A percentile compares a stretch with the other conserved stretches of the same genome.
Evolutionary conservation across 768 basidiomycete species (phyloP).

Genomic region (Boletus rex-veris): DNA sequence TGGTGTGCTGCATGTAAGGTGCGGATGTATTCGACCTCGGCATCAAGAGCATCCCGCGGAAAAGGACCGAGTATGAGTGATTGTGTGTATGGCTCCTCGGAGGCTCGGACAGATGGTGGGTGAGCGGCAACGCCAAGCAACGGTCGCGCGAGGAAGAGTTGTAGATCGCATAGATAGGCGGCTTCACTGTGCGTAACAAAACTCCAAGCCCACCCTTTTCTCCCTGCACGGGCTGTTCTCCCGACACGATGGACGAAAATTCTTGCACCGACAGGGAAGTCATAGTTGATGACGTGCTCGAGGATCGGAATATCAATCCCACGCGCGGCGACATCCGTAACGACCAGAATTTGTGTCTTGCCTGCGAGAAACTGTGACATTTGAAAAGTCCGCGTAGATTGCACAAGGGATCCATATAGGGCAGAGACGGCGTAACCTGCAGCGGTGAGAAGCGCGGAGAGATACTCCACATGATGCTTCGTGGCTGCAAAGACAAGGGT

Average conservation of each 20-base stretch:
- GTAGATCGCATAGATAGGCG: constrained; percentile 88
- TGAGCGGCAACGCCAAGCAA: constrained; percentile 44
- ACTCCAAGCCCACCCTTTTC: constrained; percentile 96
- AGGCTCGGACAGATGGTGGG: constrained; percentile 35
- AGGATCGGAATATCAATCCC: constrained; percentile 97
- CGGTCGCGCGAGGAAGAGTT: constrained; percentile 85
- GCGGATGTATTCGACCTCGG: constrained; percentile 77
- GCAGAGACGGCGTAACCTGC: constrained; percentile 89
- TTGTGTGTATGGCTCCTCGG: constrained; percentile 65
- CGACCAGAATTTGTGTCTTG: constrained; percentile 79
- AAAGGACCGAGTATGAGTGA: constrained; percentile 79
- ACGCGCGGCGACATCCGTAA: constrained; percentile 97
- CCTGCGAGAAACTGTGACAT: constrained; percentile 89
- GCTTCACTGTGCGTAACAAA: constrained; percentile 84
- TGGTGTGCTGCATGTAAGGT: constrained; percentile 62
- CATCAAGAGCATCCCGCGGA: constrained; percentile 73
- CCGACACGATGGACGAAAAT: constrained; percentile 97
- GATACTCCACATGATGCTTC: constrained; percentile 98
- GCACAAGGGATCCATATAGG: constrained; percentile 95
- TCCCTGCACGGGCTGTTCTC: constrained; percentile 91
- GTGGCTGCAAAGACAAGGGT: constrained; percentile 94
- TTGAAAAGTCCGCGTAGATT: constrained; percentile 81
- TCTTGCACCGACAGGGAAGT: constrained; percentile 91
- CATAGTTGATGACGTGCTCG: constrained; percentile 97
- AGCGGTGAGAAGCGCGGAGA: constrained; percentile 69